Evolutionary conservation across 306 rosid genomes (phyloP).

Genomic region (Cucumis melo): DNA sequence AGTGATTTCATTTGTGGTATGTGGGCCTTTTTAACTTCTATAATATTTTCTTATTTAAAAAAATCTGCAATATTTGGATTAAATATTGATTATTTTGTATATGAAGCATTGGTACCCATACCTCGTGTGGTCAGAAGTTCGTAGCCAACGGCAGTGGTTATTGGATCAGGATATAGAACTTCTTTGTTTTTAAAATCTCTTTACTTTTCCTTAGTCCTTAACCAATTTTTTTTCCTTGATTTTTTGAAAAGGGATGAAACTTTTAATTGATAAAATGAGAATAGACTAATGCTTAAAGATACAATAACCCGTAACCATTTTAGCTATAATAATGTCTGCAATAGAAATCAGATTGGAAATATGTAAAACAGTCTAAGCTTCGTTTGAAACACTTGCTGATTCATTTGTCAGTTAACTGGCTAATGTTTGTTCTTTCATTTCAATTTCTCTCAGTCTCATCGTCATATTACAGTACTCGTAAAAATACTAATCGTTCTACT

Average conservation of each 20-base stretch:
- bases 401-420: not conserved
- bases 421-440: not conserved
- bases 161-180: not conserved
- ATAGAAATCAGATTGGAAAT: not conserved
- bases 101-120: not conserved
- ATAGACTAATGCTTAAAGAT: too few species aligned
- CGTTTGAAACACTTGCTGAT: not conserved
- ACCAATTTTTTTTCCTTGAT: too few species aligned
- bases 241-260: too few species aligned
- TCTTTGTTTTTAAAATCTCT: not conserved
- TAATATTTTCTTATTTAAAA: not conserved
- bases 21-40: not conserved
- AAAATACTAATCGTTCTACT: not conserved
- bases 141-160: not conserved
- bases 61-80: not conserved
- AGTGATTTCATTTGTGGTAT: constrained; percentile 94
- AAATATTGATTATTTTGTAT: not conserved
- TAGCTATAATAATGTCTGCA: not conserved
- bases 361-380: not conserved
- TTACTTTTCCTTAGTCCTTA: too few species aligned
- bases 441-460: not conserved
- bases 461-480: not conserved
- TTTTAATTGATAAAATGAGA: too few species aligned
- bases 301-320: not conserved
- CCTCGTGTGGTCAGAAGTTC: not conserved